These are phyloP conservation scores for Aspergillus udagawae DNA, from an alignment of 2,329 filamentous ascomycete species.

Conservation along the genomic window DNA sequence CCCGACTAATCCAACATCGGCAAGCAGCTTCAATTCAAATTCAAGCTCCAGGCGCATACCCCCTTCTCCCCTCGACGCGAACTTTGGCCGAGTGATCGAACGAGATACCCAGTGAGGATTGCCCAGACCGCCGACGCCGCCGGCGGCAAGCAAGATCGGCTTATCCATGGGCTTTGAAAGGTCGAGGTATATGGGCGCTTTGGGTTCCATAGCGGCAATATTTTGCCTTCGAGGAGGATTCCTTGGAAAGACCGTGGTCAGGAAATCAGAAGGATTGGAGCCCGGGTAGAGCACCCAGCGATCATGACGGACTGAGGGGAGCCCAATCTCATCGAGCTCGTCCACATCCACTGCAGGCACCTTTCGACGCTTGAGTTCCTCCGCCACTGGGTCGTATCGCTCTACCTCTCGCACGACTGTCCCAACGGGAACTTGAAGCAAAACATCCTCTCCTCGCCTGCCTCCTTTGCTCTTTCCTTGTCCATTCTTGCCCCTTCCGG, in stretches of 20 bases:
- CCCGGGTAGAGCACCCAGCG: constrained; percentile 89
- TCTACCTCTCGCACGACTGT: constrained; percentile 83
- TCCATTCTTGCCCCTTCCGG: constrained; percentile 43
- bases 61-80: constrained; percentile 79
- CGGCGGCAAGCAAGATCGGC: constrained; percentile 80
- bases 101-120: constrained; percentile 89
- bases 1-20: constrained; percentile 90
- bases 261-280: constrained; percentile 66
- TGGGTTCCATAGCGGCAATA: constrained; percentile 64
- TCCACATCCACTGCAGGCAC: constrained; percentile 43
- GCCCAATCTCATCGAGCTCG: constrained; percentile 40
- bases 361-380: constrained; percentile 50
- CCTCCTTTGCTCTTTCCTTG: constrained; percentile 55
- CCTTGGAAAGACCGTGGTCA: constrained; percentile 54
- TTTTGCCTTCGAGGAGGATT: constrained; percentile 54
- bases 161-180: constrained; percentile 72
- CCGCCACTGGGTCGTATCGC: constrained; percentile 69
- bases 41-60: constrained; percentile 76
- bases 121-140: constrained; percentile 82
- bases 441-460: constrained; percentile 76
- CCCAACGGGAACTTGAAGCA: constrained; percentile 88
- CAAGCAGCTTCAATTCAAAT: constrained; percentile 89
- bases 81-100: constrained; percentile 71
- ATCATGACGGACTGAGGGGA: constrained; percentile 50
- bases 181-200: constrained; percentile 68